Percentiles rank a stretch among this genome's conserved stretches.
These are phyloP conservation scores for Pistacia atlantica DNA, from an alignment of 345 rosid genomes.

Conservation along the genomic window DNA sequence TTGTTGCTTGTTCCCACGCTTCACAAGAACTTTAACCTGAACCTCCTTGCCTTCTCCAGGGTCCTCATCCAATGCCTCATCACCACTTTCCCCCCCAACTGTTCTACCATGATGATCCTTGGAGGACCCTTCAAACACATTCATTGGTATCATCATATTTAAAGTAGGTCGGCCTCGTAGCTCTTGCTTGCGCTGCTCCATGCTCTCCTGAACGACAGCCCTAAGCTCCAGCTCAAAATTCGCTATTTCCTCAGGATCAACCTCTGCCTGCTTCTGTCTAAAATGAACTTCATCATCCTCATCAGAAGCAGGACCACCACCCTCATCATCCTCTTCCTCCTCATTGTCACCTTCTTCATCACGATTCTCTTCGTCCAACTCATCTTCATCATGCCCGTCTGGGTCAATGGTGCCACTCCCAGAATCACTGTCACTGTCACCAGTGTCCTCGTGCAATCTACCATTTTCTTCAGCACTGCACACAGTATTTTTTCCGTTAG, in stretches of 20 bases:
- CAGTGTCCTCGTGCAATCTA: conserved; percentile 55
- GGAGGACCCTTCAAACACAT: conserved; percentile 82
- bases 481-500: conserved; percentile 45
- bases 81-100: conserved; percentile 75
- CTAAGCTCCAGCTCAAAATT: conserved; percentile 86
- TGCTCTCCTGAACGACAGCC: conserved; percentile 98
- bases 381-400: conserved; percentile 74
- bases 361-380: conserved; percentile 77
- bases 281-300: conserved; percentile 89
- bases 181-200: conserved; percentile 94
- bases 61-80: conserved; percentile 74
- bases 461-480: conserved; percentile 75
- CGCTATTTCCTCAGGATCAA: conserved; percentile 77
- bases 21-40: conserved; percentile 94
- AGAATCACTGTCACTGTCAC: conserved; percentile 79
- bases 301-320: conserved; percentile 70
- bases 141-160: conserved; percentile 94
- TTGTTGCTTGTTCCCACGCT: conserved; percentile 96
- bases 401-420: conserved; percentile 75
- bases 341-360: conserved; percentile 71
- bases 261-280: conserved; percentile 78
- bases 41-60: conserved; percentile 76
- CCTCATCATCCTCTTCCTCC: conserved; percentile 71
- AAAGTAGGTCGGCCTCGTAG: conserved; percentile 82
- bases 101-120: conserved; percentile 84